Conservation (phyloP, 2,329 filamentous ascomycete species). For the Juglanconis oblonga region DNA sequence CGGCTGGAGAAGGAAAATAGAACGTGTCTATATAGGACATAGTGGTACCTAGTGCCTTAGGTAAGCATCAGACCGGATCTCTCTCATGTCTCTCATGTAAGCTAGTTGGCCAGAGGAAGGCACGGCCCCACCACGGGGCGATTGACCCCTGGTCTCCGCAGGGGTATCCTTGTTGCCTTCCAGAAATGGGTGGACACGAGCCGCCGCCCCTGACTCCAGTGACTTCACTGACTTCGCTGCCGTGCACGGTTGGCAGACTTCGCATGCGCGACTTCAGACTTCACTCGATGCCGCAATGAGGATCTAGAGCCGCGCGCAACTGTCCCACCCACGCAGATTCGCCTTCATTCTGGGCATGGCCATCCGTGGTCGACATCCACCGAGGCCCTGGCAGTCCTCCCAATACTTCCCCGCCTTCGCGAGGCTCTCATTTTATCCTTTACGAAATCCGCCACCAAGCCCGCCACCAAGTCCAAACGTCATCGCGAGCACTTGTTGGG, state of each 20-base stretch:
- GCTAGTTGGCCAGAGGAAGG: not conserved
- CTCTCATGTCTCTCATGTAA: too few species aligned
- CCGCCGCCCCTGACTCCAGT: slow-evolving; percentile 1
- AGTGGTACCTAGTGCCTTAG: not conserved
- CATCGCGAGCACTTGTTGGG: not conserved
- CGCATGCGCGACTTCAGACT: too few species aligned
- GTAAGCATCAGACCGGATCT: not conserved
- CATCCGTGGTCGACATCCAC: not conserved
- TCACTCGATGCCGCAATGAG: not conserved
- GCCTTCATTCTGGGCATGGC: not conserved
- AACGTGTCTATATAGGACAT: not conserved
- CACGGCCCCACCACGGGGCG: too few species aligned
- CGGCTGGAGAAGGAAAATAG: not conserved
- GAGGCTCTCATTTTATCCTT: not conserved
- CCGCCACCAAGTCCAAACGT: too few species aligned
- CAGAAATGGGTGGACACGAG: slow-evolving; percentile 4
- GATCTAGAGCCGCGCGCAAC: slow-evolving; percentile 5
- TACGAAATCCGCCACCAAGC: not conserved
- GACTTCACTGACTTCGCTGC: not conserved
- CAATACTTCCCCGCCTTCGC: not conserved
- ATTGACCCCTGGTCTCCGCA: not conserved
- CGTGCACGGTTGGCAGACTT: not conserved
- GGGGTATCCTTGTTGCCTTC: not conserved
- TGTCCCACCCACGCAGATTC: not conserved
- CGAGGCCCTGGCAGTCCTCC: not conserved